Conservation (phyloP, 2,329 filamentous ascomycete species). For the Penicillium digitatum region DNA sequence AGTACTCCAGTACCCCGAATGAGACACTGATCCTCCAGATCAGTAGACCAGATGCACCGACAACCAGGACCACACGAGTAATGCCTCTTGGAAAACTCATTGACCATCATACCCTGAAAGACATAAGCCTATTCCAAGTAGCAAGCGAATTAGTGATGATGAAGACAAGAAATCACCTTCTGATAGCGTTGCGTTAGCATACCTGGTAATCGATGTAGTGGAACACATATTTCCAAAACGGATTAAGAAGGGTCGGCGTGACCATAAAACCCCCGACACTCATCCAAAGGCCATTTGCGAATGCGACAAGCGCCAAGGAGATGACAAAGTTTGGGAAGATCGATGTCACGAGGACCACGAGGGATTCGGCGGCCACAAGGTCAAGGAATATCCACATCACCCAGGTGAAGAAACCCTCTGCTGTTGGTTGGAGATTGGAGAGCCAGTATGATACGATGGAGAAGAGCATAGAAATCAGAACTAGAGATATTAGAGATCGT, state of each 20-base stretch:
- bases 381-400: conserved; percentile 83
- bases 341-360: conserved; percentile 71
- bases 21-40: conserved; percentile 60
- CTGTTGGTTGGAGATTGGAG: conserved; percentile 65
- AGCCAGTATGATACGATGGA: conserved; percentile 76
- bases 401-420: conserved; percentile 68
- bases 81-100: conserved; percentile 66
- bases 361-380: conserved; percentile 73
- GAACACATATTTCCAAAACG: conserved; percentile 82
- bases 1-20: conserved; percentile 70
- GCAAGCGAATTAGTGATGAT: not conserved
- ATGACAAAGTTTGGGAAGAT: conserved; percentile 77
- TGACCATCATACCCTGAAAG: conserved; percentile 91
- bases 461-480: conserved; percentile 72
- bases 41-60: conserved; percentile 67
- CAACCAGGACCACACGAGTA: conserved; percentile 61
- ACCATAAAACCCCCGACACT: conserved; percentile 79
- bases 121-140: conserved; percentile 58
- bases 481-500: conserved; percentile 29
- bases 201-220: conserved; percentile 84
- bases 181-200: not conserved
- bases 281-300: conserved; percentile 90
- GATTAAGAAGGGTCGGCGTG: conserved; percentile 66
- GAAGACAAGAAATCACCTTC: not conserved
- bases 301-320: conserved; percentile 72